Conservation (phyloP, 495 filamentous ascomycete species). For the Penicillium goetzii region DNA sequence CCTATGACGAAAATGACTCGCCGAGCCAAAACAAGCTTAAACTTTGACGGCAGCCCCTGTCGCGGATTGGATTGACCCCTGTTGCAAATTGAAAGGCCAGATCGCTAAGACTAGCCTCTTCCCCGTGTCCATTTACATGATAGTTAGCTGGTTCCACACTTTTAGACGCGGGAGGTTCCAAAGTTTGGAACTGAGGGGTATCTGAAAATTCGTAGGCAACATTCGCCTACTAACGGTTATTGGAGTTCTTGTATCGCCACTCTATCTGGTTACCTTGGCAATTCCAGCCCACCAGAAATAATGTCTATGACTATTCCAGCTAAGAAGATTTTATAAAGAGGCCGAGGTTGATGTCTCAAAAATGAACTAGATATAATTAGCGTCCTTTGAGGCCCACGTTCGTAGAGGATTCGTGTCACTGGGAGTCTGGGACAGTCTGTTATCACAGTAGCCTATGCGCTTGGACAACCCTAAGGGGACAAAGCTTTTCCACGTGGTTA, state of each 20-base stretch:
- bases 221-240: neutral
- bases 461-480: neutral
- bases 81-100: slow-evolving; percentile 6
- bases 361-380: neutral
- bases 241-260: neutral
- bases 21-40: slow-evolving; percentile 10
- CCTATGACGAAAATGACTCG: neutral
- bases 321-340: neutral
- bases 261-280: neutral
- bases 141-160: neutral
- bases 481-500: slow-evolving; percentile 5
- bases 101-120: slow-evolving; percentile 4
- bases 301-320: neutral
- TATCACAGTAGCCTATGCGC: neutral
- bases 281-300: neutral
- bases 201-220: neutral
- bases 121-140: neutral
- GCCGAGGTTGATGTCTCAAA: neutral
- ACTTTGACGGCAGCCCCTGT: neutral
- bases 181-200: neutral
- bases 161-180: neutral
- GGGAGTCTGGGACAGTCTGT: neutral
- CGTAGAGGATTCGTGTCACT: neutral
- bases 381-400: neutral
- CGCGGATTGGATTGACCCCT: slow-evolving; percentile 4